These are phyloP conservation scores for Termitomyces sp. DNA, from an alignment of 768 basidiomycete genomes.

Conservation along the genomic window DNA sequence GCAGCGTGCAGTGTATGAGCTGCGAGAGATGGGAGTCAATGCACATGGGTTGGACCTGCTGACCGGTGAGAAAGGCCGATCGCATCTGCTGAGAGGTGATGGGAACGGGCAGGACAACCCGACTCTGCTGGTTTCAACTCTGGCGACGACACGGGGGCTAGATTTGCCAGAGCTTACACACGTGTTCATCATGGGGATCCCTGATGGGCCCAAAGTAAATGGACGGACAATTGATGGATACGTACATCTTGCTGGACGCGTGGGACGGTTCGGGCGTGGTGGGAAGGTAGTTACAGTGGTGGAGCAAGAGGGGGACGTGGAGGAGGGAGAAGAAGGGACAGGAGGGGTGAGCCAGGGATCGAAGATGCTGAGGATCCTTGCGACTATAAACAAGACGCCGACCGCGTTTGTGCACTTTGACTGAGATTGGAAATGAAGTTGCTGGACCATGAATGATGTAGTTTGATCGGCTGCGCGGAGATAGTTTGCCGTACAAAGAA, in stretches of 20 bases:
- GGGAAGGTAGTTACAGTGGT: conserved; percentile 68
- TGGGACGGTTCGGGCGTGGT: conserved; percentile 62
- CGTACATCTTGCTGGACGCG: conserved; percentile 67
- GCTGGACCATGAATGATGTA: neutral
- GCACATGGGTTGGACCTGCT: conserved; percentile 57
- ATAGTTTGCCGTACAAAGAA: conserved; percentile 4
- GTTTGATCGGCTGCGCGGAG: conserved; percentile 4
- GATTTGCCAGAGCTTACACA: conserved; percentile 69
- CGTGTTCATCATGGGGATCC: conserved; percentile 68
- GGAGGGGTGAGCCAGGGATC: conserved; percentile 26
- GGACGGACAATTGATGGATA: conserved; percentile 53
- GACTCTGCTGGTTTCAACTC: conserved; percentile 60
- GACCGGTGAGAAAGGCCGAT: conserved; percentile 34
- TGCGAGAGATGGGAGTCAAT: conserved; percentile 61
- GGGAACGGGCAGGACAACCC: conserved; percentile 42
- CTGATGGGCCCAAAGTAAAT: conserved; percentile 36
- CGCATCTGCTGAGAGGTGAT: conserved; percentile 33
- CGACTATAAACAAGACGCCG: conserved; percentile 37
- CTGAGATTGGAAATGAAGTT: conserved; percentile 18
- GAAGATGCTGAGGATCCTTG: conserved; percentile 41
- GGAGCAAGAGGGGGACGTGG: conserved; percentile 29
- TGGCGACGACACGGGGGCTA: conserved; percentile 67
- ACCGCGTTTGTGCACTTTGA: conserved; percentile 50
- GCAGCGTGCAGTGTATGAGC: conserved; percentile 57
- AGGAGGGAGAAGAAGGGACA: conserved; percentile 7